These are phyloP conservation scores for Tuber calosporum DNA, from an alignment of 495 filamentous ascomycete species.

Conservation along the genomic window DNA sequence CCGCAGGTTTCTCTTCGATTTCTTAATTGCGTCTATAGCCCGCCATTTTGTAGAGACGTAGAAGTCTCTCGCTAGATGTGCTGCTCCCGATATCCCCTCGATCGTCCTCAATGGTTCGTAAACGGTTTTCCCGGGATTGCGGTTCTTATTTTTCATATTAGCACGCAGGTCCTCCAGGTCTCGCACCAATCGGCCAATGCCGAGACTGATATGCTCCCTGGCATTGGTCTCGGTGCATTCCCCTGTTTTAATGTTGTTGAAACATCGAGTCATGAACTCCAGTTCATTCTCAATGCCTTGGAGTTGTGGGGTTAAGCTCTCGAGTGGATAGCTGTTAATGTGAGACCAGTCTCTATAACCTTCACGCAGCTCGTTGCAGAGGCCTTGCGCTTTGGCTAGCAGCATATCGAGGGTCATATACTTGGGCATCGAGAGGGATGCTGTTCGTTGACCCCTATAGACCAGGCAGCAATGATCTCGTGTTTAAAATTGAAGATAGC, in stretches of 20 bases:
- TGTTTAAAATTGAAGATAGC: neutral
- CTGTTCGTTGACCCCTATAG: neutral
- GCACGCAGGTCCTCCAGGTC: neutral
- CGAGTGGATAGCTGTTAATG: neutral
- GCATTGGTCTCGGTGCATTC: neutral
- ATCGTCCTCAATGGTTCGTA: neutral
- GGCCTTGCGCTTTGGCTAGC: neutral
- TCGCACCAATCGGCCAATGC: neutral
- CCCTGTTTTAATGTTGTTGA: neutral
- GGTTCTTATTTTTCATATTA: neutral
- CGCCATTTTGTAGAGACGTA: neutral
- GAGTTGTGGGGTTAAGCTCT: neutral
- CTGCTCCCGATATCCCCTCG: neutral
- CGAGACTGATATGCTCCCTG: neutral
- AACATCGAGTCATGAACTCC: neutral
- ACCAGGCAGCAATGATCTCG: neutral
- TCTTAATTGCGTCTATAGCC: neutral
- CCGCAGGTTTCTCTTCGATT: neutral
- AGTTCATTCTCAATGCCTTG: neutral
- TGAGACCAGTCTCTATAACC: neutral
- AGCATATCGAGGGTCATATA: neutral
- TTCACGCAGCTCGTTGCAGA: neutral
- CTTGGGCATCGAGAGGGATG: neutral
- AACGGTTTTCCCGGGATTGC: neutral
- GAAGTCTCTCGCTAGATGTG: neutral